Evolutionary conservation across 495 filamentous ascomycete species (phyloP).

Genomic region (Choiromyces venosus): DNA sequence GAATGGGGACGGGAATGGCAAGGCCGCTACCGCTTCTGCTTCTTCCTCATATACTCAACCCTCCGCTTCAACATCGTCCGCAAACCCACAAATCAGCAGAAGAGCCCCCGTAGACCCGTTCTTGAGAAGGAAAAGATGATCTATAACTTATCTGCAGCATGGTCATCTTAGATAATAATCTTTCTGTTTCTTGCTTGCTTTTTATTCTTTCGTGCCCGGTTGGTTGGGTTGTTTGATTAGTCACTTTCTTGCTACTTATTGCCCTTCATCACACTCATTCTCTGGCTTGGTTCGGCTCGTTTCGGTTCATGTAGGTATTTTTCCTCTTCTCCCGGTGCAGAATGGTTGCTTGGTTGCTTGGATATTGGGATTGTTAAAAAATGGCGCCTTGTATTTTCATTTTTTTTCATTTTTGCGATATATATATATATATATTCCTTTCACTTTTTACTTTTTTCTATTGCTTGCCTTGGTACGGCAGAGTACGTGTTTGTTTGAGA

Average conservation of each 20-base stretch:
- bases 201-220: not conserved
- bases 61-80: not conserved
- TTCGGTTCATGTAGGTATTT: not conserved
- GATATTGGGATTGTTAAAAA: not conserved
- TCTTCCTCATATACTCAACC: no score
- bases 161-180: not conserved
- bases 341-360: slow-evolving; percentile 5
- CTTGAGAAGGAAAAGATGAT: slow-evolving; percentile 16
- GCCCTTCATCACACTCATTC: not conserved
- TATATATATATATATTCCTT: not conserved
- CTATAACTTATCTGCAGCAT: not conserved
- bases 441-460: not conserved
- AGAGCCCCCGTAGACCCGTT: slow-evolving; percentile 17
- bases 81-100: not conserved
- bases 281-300: not conserved
- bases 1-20: not conserved
- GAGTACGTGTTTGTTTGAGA: not conserved
- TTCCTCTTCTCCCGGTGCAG: not conserved
- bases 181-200: not conserved
- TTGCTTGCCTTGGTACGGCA: not conserved
- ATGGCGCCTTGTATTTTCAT: not conserved
- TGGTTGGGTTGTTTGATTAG: no score
- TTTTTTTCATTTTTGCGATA: not conserved
- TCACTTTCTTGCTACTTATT: not conserved
- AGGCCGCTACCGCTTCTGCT: not conserved